A percentile compares a stretch with the other conserved stretches of the same genome.
Conservation (phyloP, 2,329 filamentous ascomycete species). For the Alternaria viburni region DNA sequence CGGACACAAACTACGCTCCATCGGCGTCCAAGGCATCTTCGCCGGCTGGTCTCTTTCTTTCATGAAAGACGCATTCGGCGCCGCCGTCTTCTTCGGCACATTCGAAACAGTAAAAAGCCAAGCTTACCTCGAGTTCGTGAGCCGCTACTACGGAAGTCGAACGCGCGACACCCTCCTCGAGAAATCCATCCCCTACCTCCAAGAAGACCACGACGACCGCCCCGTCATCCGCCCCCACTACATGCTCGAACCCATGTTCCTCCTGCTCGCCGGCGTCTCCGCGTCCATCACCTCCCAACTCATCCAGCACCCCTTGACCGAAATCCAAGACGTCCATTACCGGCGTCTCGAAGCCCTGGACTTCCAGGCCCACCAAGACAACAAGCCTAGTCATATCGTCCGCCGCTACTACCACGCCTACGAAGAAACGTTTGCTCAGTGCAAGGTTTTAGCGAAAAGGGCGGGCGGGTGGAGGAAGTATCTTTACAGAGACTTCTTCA, state of each 20-base stretch:
- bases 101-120: conserved; percentile 81
- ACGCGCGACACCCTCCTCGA: conserved; percentile 40
- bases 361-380: conserved; percentile 55
- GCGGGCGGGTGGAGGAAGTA: conserved; percentile 65
- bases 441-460: conserved; percentile 63
- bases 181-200: conserved; percentile 22
- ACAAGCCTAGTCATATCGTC: conserved; percentile 49
- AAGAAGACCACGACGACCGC: conserved; percentile 37
- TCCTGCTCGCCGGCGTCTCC: conserved; percentile 71
- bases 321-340: conserved; percentile 76
- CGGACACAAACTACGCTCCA: conserved; percentile 70
- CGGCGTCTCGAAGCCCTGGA: conserved; percentile 75
- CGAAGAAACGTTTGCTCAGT: conserved; percentile 69
- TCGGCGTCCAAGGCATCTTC: conserved; percentile 74
- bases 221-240: conserved; percentile 75
- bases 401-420: conserved; percentile 75
- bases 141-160: conserved; percentile 66
- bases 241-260: conserved; percentile 73
- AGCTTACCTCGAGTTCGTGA: conserved; percentile 73
- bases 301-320: conserved; percentile 72
- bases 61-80: conserved; percentile 72
- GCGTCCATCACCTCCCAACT: conserved; percentile 73
- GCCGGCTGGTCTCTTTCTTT: conserved; percentile 74
- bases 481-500: conserved; percentile 75
- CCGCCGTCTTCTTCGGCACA: conserved; percentile 73